These are phyloP conservation scores for Citrus mangshanensis DNA, from an alignment of 345 rosid genomes.

Conservation along the genomic window DNA sequence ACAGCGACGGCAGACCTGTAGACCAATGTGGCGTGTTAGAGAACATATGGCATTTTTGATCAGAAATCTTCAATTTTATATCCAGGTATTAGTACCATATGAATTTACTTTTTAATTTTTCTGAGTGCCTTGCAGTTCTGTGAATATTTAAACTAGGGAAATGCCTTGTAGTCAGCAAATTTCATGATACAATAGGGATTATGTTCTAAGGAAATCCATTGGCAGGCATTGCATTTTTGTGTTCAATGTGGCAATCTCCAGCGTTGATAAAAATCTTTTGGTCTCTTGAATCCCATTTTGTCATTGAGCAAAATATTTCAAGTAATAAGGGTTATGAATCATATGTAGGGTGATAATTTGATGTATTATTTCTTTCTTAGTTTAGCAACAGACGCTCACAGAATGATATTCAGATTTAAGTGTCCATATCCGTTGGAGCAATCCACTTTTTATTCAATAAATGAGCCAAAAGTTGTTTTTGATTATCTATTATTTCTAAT, in stretches of 20 bases:
- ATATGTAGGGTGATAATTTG: background rate
- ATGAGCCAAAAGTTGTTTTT: background rate
- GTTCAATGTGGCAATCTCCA: background rate
- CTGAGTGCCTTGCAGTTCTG: background rate
- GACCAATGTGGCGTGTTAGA: constrained; percentile 94
- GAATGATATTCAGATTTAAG: background rate
- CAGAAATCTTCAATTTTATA: constrained; percentile 95
- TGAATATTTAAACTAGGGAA: background rate
- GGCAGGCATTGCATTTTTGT: background rate
- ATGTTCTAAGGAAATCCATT: background rate
- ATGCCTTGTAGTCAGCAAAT: background rate
- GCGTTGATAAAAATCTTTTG: background rate
- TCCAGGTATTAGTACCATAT: constrained; percentile 53
- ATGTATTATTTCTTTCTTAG: background rate
- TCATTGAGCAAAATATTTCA: background rate
- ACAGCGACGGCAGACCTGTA: constrained; percentile 69
- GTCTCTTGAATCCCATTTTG: background rate
- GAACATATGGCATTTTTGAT: constrained; percentile 98
- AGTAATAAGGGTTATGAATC: background rate
- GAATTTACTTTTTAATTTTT: background rate
- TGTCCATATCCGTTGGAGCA: background rate
- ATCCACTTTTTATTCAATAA: background rate
- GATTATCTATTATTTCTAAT: background rate
- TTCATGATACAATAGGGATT: background rate
- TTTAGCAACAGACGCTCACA: background rate